phyloP scores from a whole-genome alignment of 2,329 filamentous ascomycete species.

The Talaromyces sp. region DNA sequence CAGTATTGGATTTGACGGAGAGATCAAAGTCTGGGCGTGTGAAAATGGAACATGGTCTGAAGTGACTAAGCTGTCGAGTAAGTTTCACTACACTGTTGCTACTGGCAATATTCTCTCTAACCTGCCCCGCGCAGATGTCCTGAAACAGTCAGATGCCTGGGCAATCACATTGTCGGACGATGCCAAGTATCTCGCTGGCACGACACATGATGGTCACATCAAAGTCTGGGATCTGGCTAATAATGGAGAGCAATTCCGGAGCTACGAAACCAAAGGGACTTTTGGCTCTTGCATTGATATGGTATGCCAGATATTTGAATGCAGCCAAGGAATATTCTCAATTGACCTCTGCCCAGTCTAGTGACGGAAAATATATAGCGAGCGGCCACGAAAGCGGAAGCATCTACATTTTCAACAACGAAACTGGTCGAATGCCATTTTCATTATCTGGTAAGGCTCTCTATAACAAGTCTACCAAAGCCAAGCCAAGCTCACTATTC shows the following conservation, averaged over 20 bases:
- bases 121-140: constrained; percentile 25
- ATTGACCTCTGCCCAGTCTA: constrained; percentile 40
- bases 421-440: constrained; percentile 77
- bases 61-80: constrained; percentile 44
- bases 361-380: constrained; percentile 78
- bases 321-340: neutral
- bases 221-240: constrained; percentile 75
- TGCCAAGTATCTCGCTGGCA: constrained; percentile 78
- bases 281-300: constrained; percentile 88
- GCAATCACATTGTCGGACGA: constrained; percentile 79
- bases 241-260: constrained; percentile 59
- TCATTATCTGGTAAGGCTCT: constrained; percentile 66
- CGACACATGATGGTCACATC: constrained; percentile 80
- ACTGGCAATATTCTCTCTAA: neutral
- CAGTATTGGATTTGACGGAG: constrained; percentile 83
- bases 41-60: constrained; percentile 52
- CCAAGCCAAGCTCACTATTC: neutral
- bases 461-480: neutral
- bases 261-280: constrained; percentile 88
- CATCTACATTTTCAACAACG: constrained; percentile 93
- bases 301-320: constrained; percentile 33
- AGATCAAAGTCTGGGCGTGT: constrained; percentile 75
- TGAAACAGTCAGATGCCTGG: constrained; percentile 71
- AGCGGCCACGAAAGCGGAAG: constrained; percentile 89
- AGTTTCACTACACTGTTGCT: constrained; percentile 5